Percentiles rank a stretch among this genome's conserved stretches.
These are phyloP conservation scores for Aspergillus sp. DNA, from an alignment of 2,329 filamentous ascomycete species.

Conservation along the genomic window DNA sequence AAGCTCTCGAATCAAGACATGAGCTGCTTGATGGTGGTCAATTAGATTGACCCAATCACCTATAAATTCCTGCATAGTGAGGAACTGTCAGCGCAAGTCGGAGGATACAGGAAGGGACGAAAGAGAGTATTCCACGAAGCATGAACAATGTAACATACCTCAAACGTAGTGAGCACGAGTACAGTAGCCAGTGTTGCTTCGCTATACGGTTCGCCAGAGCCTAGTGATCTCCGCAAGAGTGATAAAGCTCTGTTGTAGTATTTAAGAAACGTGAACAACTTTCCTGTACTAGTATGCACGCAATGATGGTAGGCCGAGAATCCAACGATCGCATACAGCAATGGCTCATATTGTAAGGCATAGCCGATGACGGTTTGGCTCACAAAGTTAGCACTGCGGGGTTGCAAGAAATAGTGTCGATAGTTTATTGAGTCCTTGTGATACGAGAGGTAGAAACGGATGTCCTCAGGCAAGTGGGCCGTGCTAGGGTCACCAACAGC, in stretches of 20 bases:
- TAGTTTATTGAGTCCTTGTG: conserved; percentile 74
- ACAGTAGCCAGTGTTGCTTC: conserved; percentile 81
- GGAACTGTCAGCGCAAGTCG: conserved; percentile 13
- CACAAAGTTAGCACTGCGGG: conserved; percentile 72
- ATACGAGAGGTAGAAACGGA: conserved; percentile 77
- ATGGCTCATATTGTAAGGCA: conserved; percentile 73
- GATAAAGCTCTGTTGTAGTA: conserved; percentile 90
- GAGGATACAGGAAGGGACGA: background rate
- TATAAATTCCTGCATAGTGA: conserved; percentile 70
- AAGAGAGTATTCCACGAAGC: background rate
- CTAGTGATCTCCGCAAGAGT: conserved; percentile 69
- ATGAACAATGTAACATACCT: conserved; percentile 57
- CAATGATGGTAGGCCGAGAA: conserved; percentile 87
- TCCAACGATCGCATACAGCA: conserved; percentile 82
- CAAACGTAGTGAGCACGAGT: conserved; percentile 86
- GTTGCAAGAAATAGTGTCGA: conserved; percentile 78
- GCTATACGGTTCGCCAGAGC: conserved; percentile 67
- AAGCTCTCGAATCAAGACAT: conserved; percentile 73
- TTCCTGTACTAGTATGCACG: conserved; percentile 67
- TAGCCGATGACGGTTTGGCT: conserved; percentile 67
- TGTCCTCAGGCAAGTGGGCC: conserved; percentile 55
- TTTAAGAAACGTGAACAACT: conserved; percentile 76
- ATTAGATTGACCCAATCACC: conserved; percentile 95
- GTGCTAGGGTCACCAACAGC: conserved; percentile 23
- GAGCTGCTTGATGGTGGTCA: conserved; percentile 87